A percentile compares a stretch with the other conserved stretches of the same genome.
These are phyloP conservation scores for Craterostigma plantagineum DNA, from an alignment of 257 asterid species.

Conservation along the genomic window DNA sequence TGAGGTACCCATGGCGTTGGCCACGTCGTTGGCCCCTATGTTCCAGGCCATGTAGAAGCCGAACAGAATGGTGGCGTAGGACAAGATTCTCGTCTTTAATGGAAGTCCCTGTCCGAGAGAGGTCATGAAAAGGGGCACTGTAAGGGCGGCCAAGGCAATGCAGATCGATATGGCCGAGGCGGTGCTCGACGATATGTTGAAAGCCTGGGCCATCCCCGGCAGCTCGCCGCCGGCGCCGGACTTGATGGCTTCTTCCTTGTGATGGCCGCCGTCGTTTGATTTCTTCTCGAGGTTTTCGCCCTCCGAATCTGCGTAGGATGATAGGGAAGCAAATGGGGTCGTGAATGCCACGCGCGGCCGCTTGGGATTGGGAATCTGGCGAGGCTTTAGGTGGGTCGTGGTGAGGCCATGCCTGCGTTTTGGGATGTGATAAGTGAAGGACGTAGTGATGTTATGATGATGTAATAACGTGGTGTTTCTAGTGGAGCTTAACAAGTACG, in stretches of 20 bases:
- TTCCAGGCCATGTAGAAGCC: slow-evolving; percentile 99
- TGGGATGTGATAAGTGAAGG: too few relatives aligned
- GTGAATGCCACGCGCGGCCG: too few relatives aligned
- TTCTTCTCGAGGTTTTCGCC: too few relatives aligned
- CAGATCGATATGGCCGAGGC: slow-evolving; percentile 65
- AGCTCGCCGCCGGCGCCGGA: slow-evolving; percentile 12
- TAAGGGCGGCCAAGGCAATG: slow-evolving; percentile 64
- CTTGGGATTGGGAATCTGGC: too few relatives aligned
- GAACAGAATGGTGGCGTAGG: slow-evolving; percentile 53
- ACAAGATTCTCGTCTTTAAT: slow-evolving; percentile 31
- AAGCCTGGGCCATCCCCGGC: slow-evolving; percentile 77
- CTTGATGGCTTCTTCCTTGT: slow-evolving; percentile 7
- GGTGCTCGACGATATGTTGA: slow-evolving; percentile 47
- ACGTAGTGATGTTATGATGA: too few relatives aligned
- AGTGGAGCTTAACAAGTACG: too few relatives aligned
- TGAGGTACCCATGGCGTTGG: slow-evolving; percentile 97
- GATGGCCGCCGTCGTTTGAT: background rate
- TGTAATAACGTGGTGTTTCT: too few relatives aligned
- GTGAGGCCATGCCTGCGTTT: too few relatives aligned
- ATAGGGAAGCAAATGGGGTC: too few relatives aligned
- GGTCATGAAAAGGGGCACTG: slow-evolving; percentile 53
- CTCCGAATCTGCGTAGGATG: too few relatives aligned
- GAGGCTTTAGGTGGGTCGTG: too few relatives aligned
- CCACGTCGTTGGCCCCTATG: slow-evolving; percentile 94
- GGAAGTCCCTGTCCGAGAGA: slow-evolving; percentile 42